Conservation (phyloP, 768 basidiomycete genomes). For the Mycena chlorophos region DNA sequence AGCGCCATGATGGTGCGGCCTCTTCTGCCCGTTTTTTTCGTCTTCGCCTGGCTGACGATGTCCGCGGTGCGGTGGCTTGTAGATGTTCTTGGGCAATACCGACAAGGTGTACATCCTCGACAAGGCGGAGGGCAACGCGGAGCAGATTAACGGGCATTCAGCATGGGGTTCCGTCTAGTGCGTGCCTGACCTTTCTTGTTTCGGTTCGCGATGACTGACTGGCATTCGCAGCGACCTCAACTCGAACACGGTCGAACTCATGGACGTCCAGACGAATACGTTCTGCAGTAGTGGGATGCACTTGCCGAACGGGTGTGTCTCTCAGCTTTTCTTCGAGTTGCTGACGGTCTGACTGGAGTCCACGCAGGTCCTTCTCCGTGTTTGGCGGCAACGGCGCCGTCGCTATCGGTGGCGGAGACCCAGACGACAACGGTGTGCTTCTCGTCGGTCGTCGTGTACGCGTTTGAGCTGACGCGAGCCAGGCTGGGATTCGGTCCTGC, state of each 20-base stretch:
- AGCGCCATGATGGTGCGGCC: conserved; percentile 9
- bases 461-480: too few relatives aligned
- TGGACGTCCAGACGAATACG: conserved; percentile 73
- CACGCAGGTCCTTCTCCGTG: conserved; percentile 54
- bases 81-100: conserved; percentile 79
- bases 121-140: conserved; percentile 64
- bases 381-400: conserved; percentile 80
- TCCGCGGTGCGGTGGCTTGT: too few relatives aligned
- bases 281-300: conserved; percentile 60
- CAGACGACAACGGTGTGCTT: not conserved
- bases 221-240: conserved; percentile 61
- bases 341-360: not conserved
- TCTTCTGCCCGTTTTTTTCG: not conserved
- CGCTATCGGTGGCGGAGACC: conserved; percentile 50
- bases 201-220: not conserved
- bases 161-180: conserved; percentile 77
- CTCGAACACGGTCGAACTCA: conserved; percentile 57
- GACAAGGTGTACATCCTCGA: conserved; percentile 89
- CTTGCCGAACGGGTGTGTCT: conserved; percentile 58
- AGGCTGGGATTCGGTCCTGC: conserved; percentile 48
- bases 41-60: not conserved
- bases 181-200: conserved; percentile 9
- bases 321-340: not conserved
- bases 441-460: too few relatives aligned
- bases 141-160: conserved; percentile 64